Base-by-base conservation (phyloP, 139 green algal genomes). In the Chlamydomonas incerta region DNA sequence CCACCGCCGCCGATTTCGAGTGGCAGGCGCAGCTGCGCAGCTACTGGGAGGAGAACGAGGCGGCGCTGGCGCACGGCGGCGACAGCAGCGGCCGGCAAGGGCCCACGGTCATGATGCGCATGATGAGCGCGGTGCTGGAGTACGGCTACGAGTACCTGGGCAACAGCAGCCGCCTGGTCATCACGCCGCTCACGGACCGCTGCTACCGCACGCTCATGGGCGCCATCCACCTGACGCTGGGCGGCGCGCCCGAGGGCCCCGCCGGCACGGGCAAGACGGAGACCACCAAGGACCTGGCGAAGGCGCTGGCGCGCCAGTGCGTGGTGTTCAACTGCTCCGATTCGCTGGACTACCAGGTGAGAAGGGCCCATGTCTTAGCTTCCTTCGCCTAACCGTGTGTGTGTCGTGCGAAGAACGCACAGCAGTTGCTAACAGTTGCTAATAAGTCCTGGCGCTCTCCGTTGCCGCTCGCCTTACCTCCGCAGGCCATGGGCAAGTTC, bases 301-400 rank as follows among this genome's bases (percentile, higher is more conserved):
- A 97, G 83, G 94, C 94, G 29, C 83, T 97, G 52, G 95, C 95
- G 0, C 76, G 65, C 4, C 89, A 92, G 82, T 97, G 95, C 62
- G 94, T 97, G 37, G 95, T 97, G 35, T 97, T 97, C 93, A 97
- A 97, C 89, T 97, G 95, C 92, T 93, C 88, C 74, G 94, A 97
- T 83, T 93, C 88, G 0, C 83, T 96, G 31, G 92, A 95, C 72
- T 93, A 94, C 91, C 79, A 85, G 79, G 79, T 85, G 66, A 24
- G 62, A 18, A 23, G 24, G 14, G 62, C n/a, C n/a, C n/a, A n/a
- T n/a, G n/a, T n/a, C n/a, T n/a, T n/a, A n/a, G n/a, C n/a, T n/a
- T n/a, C n/a, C n/a, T n/a, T n/a, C n/a, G n/a, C n/a, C n/a, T n/a
- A n/a, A n/a, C n/a, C n/a, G n/a, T n/a, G n/a, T n/a, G n/a, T n/a